These are phyloP conservation scores for Laguncularia racemosa DNA, from an alignment of 345 rosid species.

Conservation along the genomic window DNA sequence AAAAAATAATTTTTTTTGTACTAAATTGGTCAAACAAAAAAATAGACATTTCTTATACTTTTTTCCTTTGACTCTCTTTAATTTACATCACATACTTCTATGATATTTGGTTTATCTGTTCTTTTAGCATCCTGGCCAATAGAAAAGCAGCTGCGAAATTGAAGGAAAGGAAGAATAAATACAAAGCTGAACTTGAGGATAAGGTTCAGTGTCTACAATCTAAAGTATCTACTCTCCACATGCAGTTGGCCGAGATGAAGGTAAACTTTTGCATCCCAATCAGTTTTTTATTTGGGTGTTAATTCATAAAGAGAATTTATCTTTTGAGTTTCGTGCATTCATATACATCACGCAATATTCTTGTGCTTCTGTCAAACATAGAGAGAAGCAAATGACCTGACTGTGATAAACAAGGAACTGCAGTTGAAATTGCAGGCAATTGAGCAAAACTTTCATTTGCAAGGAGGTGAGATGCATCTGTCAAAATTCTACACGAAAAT, in stretches of 20 bases:
- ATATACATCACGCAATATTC: no score
- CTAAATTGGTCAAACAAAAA: no score
- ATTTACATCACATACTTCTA: no score
- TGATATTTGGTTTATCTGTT: no score
- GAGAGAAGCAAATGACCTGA: constrained; percentile 71
- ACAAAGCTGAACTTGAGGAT: constrained; percentile 74
- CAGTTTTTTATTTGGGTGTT: not conserved
- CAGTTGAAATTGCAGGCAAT: constrained; percentile 65
- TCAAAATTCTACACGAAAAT: not conserved
- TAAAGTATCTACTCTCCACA: constrained; percentile 75
- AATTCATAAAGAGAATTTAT: not conserved
- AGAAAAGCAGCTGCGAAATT: constrained; percentile 89
- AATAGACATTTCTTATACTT: no score
- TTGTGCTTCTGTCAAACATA: constrained; percentile 3
- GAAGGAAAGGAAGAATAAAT: constrained; percentile 80
- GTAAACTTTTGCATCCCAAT: constrained; percentile 16
- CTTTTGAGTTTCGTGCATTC: no score
- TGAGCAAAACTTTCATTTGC: constrained; percentile 83
- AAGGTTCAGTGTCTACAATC: constrained; percentile 80
- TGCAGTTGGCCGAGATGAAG: constrained; percentile 75
- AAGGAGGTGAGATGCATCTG: constrained; percentile 47
- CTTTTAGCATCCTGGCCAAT: constrained; percentile 67
- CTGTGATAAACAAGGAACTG: constrained; percentile 65
- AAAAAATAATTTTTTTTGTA: no score
- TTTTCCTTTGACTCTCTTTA: no score